A percentile compares a stretch with the other conserved stretches of the same genome.
Conservation (phyloP, 768 basidiomycete species). For the Suillus subluteus region DNA sequence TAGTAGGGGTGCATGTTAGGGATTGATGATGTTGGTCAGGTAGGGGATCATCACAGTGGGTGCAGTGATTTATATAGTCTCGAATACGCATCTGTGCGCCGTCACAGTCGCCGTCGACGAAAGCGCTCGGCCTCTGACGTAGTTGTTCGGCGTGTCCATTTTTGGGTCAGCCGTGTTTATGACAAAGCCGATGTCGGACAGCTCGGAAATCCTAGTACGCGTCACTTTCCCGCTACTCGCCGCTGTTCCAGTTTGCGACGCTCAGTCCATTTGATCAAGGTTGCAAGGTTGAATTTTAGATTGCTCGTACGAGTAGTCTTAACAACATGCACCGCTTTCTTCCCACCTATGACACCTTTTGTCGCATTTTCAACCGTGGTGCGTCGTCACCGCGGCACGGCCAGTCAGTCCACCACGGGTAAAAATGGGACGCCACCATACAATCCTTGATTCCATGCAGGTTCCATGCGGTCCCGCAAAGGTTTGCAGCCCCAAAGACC, state of each 20-base stretch:
- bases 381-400: background rate
- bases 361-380: background rate
- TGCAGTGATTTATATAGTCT: slow-evolving; percentile 8
- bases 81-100: background rate
- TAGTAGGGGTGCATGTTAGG: slow-evolving; percentile 27
- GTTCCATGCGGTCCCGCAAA: background rate
- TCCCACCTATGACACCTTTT: background rate
- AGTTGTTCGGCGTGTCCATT: background rate
- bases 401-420: background rate
- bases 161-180: background rate
- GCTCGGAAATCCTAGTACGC: no score
- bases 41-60: background rate
- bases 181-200: slow-evolving; percentile 8
- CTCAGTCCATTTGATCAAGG: no score
- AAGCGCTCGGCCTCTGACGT: slow-evolving; percentile 25
- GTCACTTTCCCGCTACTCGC: no score
- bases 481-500: background rate
- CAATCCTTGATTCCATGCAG: background rate
- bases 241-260: no score
- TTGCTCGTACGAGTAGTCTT: no score
- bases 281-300: no score
- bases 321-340: background rate
- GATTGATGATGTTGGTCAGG: background rate
- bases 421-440: background rate
- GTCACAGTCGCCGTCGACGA: slow-evolving; percentile 21